phyloP scores from a whole-genome alignment of 2,329 filamentous ascomycete genomes.

The Fusarium drepaniforme region DNA sequence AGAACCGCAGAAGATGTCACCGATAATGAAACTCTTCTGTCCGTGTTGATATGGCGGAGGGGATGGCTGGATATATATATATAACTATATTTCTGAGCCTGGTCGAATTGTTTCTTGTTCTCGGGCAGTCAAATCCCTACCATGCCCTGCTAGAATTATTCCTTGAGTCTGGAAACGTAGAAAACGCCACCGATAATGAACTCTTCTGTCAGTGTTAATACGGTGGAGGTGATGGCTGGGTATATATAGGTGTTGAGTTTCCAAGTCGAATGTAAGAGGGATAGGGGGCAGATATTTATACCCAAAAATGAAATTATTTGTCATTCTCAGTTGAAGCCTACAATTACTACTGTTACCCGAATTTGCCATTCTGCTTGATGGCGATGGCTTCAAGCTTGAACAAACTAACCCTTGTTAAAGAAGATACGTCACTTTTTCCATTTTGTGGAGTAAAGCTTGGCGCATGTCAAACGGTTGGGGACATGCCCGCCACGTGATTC shows the following conservation, averaged over 20 bases:
- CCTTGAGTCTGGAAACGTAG: too few species aligned
- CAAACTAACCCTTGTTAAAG: background rate
- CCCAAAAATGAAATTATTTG: background rate
- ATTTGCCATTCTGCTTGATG: background rate
- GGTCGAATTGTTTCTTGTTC: too few species aligned
- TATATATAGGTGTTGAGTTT: background rate
- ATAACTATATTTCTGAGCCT: too few species aligned
- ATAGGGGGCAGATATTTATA: background rate
- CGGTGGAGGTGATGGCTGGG: fast-evolving
- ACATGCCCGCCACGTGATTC: conserved; percentile 30
- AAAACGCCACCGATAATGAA: too few species aligned
- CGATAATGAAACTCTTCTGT: too few species aligned
- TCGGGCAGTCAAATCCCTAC: too few species aligned
- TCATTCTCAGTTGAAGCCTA: background rate
- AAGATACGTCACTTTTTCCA: background rate
- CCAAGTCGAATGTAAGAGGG: background rate
- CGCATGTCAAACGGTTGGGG: conserved; percentile 32
- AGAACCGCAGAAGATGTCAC: too few species aligned
- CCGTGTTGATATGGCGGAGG: too few species aligned
- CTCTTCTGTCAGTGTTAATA: background rate
- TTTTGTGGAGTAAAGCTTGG: conserved; percentile 11
- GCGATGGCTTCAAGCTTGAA: background rate
- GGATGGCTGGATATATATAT: too few species aligned
- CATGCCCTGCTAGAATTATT: too few species aligned
- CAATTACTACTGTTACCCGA: background rate